phyloP scores from a whole-genome alignment of 805 yeast genomes.

The Wickerhamomyces xylosicus region DNA sequence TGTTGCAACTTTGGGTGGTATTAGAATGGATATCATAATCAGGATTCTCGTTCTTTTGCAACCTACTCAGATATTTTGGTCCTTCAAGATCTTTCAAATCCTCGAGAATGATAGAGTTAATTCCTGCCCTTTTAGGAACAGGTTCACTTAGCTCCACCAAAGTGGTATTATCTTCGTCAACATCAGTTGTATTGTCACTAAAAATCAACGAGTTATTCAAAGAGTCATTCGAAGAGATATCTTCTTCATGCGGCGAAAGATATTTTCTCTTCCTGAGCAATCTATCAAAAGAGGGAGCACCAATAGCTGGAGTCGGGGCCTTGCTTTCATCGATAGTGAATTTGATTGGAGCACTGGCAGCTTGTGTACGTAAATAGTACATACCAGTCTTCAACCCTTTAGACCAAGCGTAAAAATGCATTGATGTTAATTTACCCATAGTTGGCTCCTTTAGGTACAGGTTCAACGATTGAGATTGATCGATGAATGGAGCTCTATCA shows the following conservation, averaged over 20 bases:
- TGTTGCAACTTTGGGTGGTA: slow-evolving; percentile 12
- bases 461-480: slow-evolving; percentile 89
- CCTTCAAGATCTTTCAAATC: not conserved
- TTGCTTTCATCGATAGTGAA: slow-evolving; percentile 53
- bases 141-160: not conserved
- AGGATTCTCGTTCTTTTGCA: not conserved
- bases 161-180: not conserved
- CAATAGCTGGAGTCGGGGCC: slow-evolving; percentile 22
- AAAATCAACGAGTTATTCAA: no score
- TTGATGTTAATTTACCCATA: slow-evolving; percentile 87
- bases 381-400: slow-evolving; percentile 95
- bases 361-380: slow-evolving; percentile 93
- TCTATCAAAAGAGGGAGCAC: not conserved
- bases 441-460: slow-evolving; percentile 81
- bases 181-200: not conserved
- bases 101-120: not conserved
- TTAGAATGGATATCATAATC: slow-evolving; percentile 9
- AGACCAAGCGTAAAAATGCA: slow-evolving; percentile 98
- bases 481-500: slow-evolving; percentile 73
- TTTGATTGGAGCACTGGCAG: slow-evolving; percentile 94
- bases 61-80: not conserved
- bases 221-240: not conserved
- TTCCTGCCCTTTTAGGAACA: not conserved
- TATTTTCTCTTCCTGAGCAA: slow-evolving; percentile 5
- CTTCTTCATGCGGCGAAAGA: not conserved